phyloP scores from a whole-genome alignment of 805 yeast species.

The Schwanniomyces sp. region DNA sequence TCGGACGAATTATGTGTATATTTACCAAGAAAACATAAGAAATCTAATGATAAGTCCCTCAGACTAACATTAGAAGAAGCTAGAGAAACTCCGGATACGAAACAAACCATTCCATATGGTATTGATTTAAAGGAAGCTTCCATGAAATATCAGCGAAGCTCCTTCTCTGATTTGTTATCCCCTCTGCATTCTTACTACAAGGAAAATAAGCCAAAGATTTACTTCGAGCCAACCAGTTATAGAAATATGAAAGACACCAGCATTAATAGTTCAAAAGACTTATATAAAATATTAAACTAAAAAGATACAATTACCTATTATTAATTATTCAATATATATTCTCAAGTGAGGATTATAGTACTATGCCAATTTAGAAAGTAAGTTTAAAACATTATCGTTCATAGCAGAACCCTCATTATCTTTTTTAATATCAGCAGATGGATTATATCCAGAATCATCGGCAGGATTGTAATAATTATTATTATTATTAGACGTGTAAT shows the following conservation, averaged over 20 bases:
- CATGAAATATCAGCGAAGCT: conserved; percentile 1
- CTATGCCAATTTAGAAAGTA: conserved; percentile 29
- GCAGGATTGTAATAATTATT: conserved; percentile 15
- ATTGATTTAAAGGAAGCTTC: neutral
- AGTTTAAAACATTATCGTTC: conserved; percentile 26
- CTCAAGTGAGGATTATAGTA: neutral
- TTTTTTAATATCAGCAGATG: conserved; percentile 12
- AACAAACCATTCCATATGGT: neutral
- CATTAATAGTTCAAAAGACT: conserved; percentile 4
- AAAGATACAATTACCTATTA: neutral
- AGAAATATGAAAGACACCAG: neutral
- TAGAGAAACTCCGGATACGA: neutral
- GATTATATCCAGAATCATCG: conserved; percentile 19
- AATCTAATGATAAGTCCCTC: neutral
- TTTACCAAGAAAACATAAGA: conserved; percentile 17
- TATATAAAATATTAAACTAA: conserved; percentile 9
- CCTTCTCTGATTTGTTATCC: conserved; percentile 3
- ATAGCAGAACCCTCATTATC: conserved; percentile 5
- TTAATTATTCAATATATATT: neutral
- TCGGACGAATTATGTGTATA: conserved; percentile 31
- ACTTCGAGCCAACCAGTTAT: neutral
- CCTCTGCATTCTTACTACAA: neutral
- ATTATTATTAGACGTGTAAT: neutral
- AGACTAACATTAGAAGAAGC: neutral
- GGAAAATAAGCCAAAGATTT: neutral